Evolutionary conservation across 805 yeast species (phyloP), one percentile per base, ranked within the genome.

Genomic region (Yamadazyma ubonensis): DNA sequence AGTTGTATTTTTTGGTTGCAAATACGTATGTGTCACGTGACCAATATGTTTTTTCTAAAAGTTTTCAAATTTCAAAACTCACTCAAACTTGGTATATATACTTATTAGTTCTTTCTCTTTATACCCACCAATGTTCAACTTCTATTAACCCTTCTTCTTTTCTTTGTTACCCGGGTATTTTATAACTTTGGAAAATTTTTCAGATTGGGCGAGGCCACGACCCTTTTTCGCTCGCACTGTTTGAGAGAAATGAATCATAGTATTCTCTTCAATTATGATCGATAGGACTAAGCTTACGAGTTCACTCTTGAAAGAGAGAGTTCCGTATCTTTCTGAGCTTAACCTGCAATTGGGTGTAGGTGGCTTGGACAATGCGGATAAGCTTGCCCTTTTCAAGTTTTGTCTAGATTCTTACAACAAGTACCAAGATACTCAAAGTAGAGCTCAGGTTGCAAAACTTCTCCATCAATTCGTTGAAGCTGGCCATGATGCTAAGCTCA

Each of bases 371-470:
- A 18, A 18, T 6, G 43, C 46, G 15, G 58, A 54, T 12, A 48
- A 57, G 28, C 49, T 49, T 36, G 44, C 41, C 9, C 38, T 61
- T 27, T 53, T 65, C 12, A 31, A 54, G 7, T 26, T 48, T 11
- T 55, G 80, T 33, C 60, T 81, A 45, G 66, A 65, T 33, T 73
- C 82, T 3, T 79, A 65, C 56, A 58, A 61, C 33, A 67, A 67
- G 50, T 79, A 78, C 45, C 74, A 67, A 46, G 86, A 81, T 52
- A 46, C 61, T 8, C 58, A 55, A 34, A 76, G 83, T 11, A 66
- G 81, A 38, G 54, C 55, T 29, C 59, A 64, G 33, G 74, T 77
- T 4, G 45, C 61, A 21, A 46, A 55, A 10, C 61, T 72, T 3
- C 69, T 81, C 38, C 16, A 17, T 2, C 19, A 35, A 10, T 45